Base-by-base conservation (phyloP, 2,329 filamentous ascomycete genomes). In the Hypocrella siamensis region DNA sequence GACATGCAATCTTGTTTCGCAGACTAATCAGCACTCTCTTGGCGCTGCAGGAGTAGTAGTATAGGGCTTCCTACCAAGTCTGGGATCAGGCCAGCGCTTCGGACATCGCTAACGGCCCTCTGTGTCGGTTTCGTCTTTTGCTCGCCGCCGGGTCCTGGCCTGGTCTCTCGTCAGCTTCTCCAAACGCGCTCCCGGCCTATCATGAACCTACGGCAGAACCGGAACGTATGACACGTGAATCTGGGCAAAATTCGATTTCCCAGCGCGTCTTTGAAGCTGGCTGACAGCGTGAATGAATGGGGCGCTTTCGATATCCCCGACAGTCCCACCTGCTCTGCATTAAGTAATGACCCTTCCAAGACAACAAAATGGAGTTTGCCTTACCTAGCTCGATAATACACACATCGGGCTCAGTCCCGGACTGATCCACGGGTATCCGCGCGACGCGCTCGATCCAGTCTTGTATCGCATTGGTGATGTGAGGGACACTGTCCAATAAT, bases 111-210 rank as follows among this genome's bases (percentile, higher is more conserved):
- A 46, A 96, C 84, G 17, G 88, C 83, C 46, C 83, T 75, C 54
- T 98, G 90, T 0, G 90, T 98, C 0, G 90, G 90, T 61, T 96
- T 96, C 8, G 86, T 96, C 71, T 96, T 96, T 56, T 93, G 76
- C 63, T 96, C 69, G 26, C 68, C 67, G 35, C 67, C 42, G 18
- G 44, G 46, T 7, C 42, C 40, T 25, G 15, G 16, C n/a, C 5
- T 32, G 9, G 51, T 53, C 21, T 16, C 6, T 38, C 17, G 31
- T 34, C 3, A 30, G n/a, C n/a, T n/a, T n/a, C n/a, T n/a, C n/a
- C n/a, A n/a, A n/a, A n/a, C n/a, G n/a, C n/a, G n/a, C n/a, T n/a
- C n/a, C n/a, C n/a, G n/a, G n/a, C n/a, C n/a, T n/a, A n/a, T n/a
- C n/a, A n/a, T n/a, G n/a, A n/a, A n/a, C n/a, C n/a, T n/a, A n/a